Conservation (phyloP, 1,284 basidiomycete genomes). For the Boletus semigastroideus region DNA sequence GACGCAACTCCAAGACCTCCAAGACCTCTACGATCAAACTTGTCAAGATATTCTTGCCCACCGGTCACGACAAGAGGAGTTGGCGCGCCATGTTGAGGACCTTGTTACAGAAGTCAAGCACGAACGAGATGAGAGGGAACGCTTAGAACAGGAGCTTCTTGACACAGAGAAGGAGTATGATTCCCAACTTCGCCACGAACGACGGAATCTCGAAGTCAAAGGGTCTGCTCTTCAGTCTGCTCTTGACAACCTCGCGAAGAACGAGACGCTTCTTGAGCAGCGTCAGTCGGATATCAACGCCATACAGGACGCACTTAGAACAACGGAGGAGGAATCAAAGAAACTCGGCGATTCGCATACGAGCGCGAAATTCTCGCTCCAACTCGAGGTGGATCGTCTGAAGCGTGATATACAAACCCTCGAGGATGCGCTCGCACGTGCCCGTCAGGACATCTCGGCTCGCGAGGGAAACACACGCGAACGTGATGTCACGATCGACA, state of each 20-base stretch:
- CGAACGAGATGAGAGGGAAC: constrained; percentile 57
- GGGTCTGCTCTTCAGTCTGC: constrained; percentile 64
- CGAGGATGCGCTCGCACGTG: constrained; percentile 78
- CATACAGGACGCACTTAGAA: constrained; percentile 72
- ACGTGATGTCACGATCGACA: constrained; percentile 42
- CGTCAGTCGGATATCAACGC: constrained; percentile 72
- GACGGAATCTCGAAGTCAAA: constrained; percentile 63
- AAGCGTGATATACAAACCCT: constrained; percentile 81
- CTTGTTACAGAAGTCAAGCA: constrained; percentile 64
- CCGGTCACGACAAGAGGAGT: constrained; percentile 69
- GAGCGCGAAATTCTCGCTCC: constrained; percentile 82
- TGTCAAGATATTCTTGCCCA: constrained; percentile 60
- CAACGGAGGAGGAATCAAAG: constrained; percentile 60
- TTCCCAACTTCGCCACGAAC: constrained; percentile 53
- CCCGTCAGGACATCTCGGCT: constrained; percentile 70
- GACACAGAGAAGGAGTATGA: constrained; percentile 60
- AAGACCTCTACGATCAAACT: constrained; percentile 59
- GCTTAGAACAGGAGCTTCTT: constrained; percentile 54
- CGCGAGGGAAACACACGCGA: constrained; percentile 38
- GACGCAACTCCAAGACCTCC: constrained; percentile 59
- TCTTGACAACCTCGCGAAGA: constrained; percentile 58
- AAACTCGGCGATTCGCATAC: constrained; percentile 72
- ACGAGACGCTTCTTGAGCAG: constrained; percentile 60
- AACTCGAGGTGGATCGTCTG: constrained; percentile 88
- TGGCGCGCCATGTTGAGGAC: constrained; percentile 73